phyloP scores from a whole-genome alignment of 495 filamentous ascomycete species.

The Hypoxylon lenormandii region DNA sequence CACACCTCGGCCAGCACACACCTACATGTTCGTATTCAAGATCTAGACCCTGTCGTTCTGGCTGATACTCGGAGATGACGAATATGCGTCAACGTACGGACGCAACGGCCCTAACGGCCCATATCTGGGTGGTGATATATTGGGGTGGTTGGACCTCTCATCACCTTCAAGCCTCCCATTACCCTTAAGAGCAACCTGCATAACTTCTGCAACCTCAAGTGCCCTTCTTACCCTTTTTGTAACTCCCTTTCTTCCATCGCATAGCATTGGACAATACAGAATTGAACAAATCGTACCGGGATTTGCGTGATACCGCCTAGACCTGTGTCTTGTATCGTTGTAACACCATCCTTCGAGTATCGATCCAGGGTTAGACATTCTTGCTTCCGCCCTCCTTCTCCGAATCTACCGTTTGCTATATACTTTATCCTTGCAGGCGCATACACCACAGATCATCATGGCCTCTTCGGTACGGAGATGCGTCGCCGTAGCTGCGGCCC shows the following conservation, averaged over 20 bases:
- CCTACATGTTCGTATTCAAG: conserved; percentile 28
- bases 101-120: conserved; percentile 21
- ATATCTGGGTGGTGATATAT: conserved; percentile 40
- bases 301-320: conserved; percentile 20
- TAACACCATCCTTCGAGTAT: conserved; percentile 14
- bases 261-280: conserved; percentile 33
- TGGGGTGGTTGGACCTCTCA: conserved; percentile 43
- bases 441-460: conserved; percentile 35
- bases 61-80: conserved; percentile 30
- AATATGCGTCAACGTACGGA: conserved; percentile 28
- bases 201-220: conserved; percentile 34
- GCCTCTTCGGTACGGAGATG: conserved; percentile 35
- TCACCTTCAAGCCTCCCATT: conserved; percentile 13
- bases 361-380: conserved; percentile 14
- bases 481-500: conserved; percentile 43
- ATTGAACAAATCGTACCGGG: conserved; percentile 13
- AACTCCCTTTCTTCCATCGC: conserved; percentile 8
- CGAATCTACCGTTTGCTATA: conserved; percentile 15
- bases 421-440: conserved; percentile 27
- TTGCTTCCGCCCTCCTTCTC: conserved; percentile 1
- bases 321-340: conserved; percentile 13
- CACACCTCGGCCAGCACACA: conserved; percentile 36
- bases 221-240: conserved; percentile 29
- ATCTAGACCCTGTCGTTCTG: conserved; percentile 33
- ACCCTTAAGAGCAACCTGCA: conserved; percentile 34